These are phyloP conservation scores for Wickerhamomyces sp. DNA, from an alignment of 1,139 yeast species.

Conservation along the genomic window DNA sequence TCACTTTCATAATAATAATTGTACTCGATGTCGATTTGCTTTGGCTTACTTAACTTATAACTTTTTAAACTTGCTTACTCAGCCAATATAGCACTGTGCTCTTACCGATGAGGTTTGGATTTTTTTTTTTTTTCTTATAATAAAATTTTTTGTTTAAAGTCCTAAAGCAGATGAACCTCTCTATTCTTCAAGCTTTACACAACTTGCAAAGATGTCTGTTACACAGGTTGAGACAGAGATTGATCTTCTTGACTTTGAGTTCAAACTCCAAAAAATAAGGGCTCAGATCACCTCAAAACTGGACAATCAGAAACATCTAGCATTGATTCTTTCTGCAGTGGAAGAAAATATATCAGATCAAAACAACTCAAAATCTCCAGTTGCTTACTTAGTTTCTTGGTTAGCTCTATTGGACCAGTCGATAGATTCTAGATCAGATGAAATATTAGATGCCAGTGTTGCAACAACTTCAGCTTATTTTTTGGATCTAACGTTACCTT, in stretches of 20 bases:
- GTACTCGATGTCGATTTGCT: too few species aligned
- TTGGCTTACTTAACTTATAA: too few species aligned
- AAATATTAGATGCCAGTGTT: conserved; percentile 51
- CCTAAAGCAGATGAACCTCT: too few species aligned
- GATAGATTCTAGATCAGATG: conserved; percentile 45
- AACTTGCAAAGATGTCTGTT: neutral
- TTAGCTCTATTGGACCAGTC: conserved; percentile 78
- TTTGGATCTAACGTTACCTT: conserved; percentile 75
- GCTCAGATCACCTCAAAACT: conserved; percentile 68
- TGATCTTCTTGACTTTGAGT: conserved; percentile 57
- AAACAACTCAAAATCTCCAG: conserved; percentile 51
- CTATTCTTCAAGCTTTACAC: too few species aligned
- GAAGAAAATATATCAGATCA: conserved; percentile 87
- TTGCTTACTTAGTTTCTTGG: conserved; percentile 82
- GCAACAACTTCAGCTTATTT: conserved; percentile 79
- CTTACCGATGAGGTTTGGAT: too few species aligned
- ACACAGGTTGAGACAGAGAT: conserved; percentile 40
- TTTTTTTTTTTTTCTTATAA: too few species aligned
- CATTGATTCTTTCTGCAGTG: conserved; percentile 76
- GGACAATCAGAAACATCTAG: conserved; percentile 77
- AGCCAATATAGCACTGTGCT: too few species aligned
- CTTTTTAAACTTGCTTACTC: too few species aligned
- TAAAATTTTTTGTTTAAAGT: too few species aligned
- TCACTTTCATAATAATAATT: too few species aligned
- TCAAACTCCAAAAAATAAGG: conserved; percentile 65